phyloP scores from a whole-genome alignment of 2,329 filamentous ascomycete species.

The Penicillium sp. region DNA sequence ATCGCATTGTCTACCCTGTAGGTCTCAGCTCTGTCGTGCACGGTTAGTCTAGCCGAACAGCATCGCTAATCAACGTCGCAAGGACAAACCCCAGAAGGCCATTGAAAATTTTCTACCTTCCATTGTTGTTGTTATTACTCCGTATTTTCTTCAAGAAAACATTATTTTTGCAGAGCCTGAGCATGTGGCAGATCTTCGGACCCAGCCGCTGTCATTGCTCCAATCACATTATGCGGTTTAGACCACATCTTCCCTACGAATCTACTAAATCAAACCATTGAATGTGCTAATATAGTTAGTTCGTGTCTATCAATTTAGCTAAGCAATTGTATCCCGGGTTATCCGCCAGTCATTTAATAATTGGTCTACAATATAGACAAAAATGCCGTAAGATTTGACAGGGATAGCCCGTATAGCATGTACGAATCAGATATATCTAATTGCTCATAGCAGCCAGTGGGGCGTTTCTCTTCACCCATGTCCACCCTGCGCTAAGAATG shows the following conservation, averaged over 20 bases:
- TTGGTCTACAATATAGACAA: not conserved
- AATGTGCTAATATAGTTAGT: not conserved
- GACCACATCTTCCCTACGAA: not conserved
- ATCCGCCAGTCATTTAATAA: not conserved
- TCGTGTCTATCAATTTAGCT: not conserved
- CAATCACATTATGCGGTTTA: slow-evolving; percentile 1
- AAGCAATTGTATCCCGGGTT: not conserved
- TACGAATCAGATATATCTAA: slow-evolving; percentile 12
- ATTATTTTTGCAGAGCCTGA: not conserved
- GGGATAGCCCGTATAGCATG: slow-evolving; percentile 6
- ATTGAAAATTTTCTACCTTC: not conserved
- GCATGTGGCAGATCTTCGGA: not conserved
- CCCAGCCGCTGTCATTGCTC: not conserved
- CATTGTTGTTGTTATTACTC: too few relatives aligned
- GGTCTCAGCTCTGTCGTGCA: slow-evolving; percentile 8
- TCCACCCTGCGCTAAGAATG: slow-evolving; percentile 6
- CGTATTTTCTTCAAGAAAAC: not conserved
- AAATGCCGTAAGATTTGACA: slow-evolving; percentile 1
- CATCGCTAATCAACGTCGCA: slow-evolving; percentile 14
- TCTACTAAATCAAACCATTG: not conserved
- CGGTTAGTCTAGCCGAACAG: slow-evolving; percentile 13
- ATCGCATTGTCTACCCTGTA: not conserved
- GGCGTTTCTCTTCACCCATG: slow-evolving; percentile 10
- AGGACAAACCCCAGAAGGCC: not conserved
- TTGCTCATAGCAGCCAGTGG: slow-evolving; percentile 12